Evolutionary conservation across 805 yeast species (phyloP).

Genomic region (Candida qinlingensis): DNA sequence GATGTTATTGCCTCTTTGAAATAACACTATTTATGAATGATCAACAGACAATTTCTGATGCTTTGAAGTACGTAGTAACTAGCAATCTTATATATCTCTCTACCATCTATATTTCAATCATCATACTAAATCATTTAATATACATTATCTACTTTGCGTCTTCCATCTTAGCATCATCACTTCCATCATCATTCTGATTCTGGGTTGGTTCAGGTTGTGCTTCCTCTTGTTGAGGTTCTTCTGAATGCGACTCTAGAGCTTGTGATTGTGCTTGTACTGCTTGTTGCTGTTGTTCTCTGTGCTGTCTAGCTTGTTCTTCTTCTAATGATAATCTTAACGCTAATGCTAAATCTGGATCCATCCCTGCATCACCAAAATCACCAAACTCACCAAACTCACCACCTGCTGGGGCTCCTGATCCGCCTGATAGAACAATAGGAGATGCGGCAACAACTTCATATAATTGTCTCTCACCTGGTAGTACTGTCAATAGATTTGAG

Average conservation of each 20-base stretch:
- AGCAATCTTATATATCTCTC: neutral
- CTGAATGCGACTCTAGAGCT: slow-evolving; percentile 1
- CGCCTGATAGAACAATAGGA: slow-evolving; percentile 58
- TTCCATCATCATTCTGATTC: neutral
- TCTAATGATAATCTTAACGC: slow-evolving; percentile 92
- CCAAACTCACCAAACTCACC: slow-evolving; percentile 42
- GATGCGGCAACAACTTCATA: slow-evolving; percentile 79
- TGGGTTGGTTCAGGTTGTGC: neutral
- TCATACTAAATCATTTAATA: too few species aligned
- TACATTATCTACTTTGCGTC: slow-evolving; percentile 3
- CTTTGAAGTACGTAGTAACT: too few species aligned
- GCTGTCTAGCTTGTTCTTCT: slow-evolving; percentile 91
- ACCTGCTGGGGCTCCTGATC: slow-evolving; percentile 32
- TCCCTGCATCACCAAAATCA: slow-evolving; percentile 74
- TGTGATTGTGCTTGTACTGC: slow-evolving; percentile 2
- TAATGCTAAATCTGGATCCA: slow-evolving; percentile 96
- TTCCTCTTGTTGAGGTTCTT: slow-evolving; percentile 2
- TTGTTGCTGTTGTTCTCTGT: slow-evolving; percentile 40
- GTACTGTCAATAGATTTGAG: slow-evolving; percentile 78
- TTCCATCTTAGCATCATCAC: slow-evolving; percentile 5
- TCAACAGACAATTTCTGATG: too few species aligned
- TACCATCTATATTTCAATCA: too few species aligned
- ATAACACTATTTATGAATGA: too few species aligned
- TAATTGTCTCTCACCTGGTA: slow-evolving; percentile 82
- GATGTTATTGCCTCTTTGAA: slow-evolving; percentile 5